phyloP scores from a whole-genome alignment of 2,329 filamentous ascomycete genomes.

The Cladosporium sp. region DNA sequence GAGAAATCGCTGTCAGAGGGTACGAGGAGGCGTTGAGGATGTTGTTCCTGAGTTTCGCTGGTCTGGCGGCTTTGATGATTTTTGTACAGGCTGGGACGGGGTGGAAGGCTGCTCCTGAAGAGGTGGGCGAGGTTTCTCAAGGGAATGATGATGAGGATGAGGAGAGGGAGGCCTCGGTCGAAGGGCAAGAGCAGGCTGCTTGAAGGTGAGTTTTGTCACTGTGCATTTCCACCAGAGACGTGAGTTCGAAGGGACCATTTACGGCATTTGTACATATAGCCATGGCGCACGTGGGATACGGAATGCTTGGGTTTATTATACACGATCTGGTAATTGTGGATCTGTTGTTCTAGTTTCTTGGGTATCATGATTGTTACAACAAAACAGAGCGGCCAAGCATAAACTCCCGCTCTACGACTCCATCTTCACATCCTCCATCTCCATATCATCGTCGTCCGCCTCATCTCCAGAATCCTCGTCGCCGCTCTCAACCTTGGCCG shows the following conservation, averaged over 20 bases:
- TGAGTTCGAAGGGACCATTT: no score
- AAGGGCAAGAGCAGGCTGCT: not conserved
- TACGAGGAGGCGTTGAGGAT: constrained; percentile 53
- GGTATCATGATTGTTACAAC: not conserved
- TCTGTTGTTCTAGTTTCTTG: not conserved
- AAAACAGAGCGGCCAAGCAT: not conserved
- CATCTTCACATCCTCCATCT: constrained; percentile 42
- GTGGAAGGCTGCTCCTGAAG: constrained; percentile 39
- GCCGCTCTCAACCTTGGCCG: constrained; percentile 33
- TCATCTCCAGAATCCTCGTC: constrained; percentile 39
- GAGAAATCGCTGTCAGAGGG: constrained; percentile 47
- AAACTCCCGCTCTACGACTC: constrained; percentile 9
- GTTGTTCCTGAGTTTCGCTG: constrained; percentile 51
- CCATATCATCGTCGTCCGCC: constrained; percentile 49
- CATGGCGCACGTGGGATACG: no score
- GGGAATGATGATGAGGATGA: constrained; percentile 1
- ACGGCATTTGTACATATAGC: no score
- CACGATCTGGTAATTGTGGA: no score
- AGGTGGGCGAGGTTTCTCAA: not conserved
- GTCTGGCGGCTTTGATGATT: constrained; percentile 46
- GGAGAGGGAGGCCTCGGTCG: not conserved
- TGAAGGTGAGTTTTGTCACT: no score
- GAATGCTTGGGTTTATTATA: no score
- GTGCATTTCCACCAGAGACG: no score
- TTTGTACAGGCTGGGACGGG: constrained; percentile 56